phyloP scores from a whole-genome alignment of 2,329 filamentous ascomycete species.

The Aspergillus novoparasiticus region DNA sequence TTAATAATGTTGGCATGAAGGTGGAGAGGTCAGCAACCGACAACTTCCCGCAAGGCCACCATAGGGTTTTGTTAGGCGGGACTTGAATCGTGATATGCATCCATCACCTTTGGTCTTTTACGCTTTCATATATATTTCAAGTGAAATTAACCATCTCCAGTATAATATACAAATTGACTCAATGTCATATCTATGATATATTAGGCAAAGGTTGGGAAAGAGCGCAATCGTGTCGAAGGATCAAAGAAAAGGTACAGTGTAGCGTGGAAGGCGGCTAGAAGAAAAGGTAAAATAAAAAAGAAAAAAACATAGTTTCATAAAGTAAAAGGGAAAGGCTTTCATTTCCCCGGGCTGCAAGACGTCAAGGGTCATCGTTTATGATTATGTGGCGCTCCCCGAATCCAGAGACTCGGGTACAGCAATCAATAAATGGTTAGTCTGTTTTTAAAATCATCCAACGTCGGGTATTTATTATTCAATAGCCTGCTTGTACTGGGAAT shows the following conservation, averaged over 20 bases:
- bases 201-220: not conserved
- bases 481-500: not conserved
- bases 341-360: constrained; percentile 5
- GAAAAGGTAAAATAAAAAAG: not conserved
- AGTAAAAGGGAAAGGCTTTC: not conserved
- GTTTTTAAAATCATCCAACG: not conserved
- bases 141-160: not conserved
- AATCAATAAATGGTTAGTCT: not conserved
- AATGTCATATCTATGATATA: not conserved
- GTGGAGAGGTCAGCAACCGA: not conserved
- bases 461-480: not conserved
- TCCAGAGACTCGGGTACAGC: constrained; percentile 9
- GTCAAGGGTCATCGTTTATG: constrained; percentile 4
- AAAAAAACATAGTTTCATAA: not conserved
- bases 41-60: not conserved
- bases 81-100: not conserved
- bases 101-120: not conserved
- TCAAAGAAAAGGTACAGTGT: not conserved
- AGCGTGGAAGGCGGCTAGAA: not conserved
- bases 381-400: constrained; percentile 3
- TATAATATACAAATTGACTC: not conserved
- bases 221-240: not conserved
- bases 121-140: not conserved
- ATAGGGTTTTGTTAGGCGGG: not conserved
- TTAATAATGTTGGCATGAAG: not conserved